Conservation (phyloP, 2,329 filamentous ascomycete species). For the Diaporthe longicolla region DNA sequence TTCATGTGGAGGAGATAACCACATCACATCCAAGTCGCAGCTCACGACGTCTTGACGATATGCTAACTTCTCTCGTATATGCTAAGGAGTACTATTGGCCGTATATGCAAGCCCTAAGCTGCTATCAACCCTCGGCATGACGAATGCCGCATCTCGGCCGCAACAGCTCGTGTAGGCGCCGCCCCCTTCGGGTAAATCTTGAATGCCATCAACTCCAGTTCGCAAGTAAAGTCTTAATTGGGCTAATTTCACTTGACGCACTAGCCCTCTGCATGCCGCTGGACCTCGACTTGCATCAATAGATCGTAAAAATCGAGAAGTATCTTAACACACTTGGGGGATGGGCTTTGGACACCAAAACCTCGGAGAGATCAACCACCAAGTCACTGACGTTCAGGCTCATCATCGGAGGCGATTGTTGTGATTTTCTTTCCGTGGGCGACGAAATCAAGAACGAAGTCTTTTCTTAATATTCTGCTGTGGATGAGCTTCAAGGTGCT, state of each 20-base stretch:
- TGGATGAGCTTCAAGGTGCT: no score
- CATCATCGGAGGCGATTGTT: no score
- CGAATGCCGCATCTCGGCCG: neutral
- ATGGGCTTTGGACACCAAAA: no score
- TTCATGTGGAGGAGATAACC: neutral
- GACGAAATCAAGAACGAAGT: no score
- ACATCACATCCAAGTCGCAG: neutral
- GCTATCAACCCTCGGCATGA: slow-evolving; percentile 5
- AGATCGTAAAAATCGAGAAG: no score
- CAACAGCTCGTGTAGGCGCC: neutral
- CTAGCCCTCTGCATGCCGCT: neutral
- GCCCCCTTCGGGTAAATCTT: no score
- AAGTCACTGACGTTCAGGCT: no score
- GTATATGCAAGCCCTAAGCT: slow-evolving; percentile 10
- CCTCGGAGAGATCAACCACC: no score
- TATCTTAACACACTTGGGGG: no score
- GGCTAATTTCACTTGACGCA: neutral
- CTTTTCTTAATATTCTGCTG: no score
- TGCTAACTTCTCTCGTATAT: neutral
- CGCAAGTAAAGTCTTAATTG: neutral
- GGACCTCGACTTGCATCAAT: neutral
- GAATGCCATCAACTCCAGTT: neutral
- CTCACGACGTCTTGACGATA: neutral
- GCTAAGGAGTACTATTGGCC: slow-evolving; percentile 2
- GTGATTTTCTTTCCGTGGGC: no score